Conservation (phyloP, 2,329 filamentous ascomycete genomes). For the Fusarium foetens region DNA sequence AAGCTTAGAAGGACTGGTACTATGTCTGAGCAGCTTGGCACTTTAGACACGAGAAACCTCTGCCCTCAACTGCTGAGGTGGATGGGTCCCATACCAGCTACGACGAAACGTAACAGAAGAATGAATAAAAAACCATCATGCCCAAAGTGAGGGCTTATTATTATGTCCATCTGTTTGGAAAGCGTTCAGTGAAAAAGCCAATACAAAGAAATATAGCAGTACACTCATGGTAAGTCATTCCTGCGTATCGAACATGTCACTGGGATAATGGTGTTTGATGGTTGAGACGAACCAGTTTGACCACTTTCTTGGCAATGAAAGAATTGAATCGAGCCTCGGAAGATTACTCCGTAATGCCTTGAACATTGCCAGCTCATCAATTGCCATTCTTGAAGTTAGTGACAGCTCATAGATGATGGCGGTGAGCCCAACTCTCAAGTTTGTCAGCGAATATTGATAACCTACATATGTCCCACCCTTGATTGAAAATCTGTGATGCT, state of each 20-base stretch:
- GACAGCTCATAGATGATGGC: conserved; percentile 30
- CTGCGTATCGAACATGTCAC: too few species aligned
- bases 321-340: neutral
- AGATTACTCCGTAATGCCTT: neutral
- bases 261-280: neutral
- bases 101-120: too few species aligned
- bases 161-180: too few species aligned
- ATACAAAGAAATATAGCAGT: too few species aligned
- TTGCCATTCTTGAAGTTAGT: neutral
- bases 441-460: neutral
- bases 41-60: too few species aligned
- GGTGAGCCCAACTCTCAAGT: conserved; percentile 11
- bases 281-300: neutral
- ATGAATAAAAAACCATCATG: too few species aligned
- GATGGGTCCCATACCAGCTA: too few species aligned
- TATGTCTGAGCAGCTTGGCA: neutral
- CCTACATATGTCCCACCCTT: neutral
- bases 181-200: neutral
- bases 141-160: too few species aligned
- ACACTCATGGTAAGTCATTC: neutral
- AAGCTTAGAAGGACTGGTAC: neutral
- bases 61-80: too few species aligned
- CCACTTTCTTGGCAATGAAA: neutral
- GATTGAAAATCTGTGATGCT: neutral
- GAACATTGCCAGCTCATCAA: conserved; percentile 28